Base-by-base conservation (phyloP, 495 filamentous ascomycete genomes). In the Gamarada debralockiae region DNA sequence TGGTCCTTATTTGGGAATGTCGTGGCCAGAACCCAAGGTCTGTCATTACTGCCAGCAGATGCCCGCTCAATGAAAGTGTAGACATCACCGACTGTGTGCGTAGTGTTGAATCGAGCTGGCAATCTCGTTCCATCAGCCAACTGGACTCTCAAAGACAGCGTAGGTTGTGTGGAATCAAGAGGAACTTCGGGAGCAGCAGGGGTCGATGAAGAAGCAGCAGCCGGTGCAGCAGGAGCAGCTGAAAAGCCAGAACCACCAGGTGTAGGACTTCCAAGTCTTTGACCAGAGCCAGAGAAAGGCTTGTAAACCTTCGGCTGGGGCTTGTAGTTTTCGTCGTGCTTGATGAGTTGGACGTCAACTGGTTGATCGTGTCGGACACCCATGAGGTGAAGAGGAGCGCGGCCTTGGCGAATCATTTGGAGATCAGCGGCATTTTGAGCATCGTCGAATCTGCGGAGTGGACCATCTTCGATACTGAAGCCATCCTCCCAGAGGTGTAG, bases 1-100 rank as follows among this genome's bases (percentile, higher is more conserved):
- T 97, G 79, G 59, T 97, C 92, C 70, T 90, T 96, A 68, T 85
- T 96, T 2, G 95, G 93, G 67, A 97, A 97, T 0, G 95, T 97
- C 1, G 93, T 98, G 65, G 95, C 92, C 49, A 98, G 67, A 7
- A 87, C 85, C 78, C 90, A 98, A 10, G 73, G 59, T 17, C 92
- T 78, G 37, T 67, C 62, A 44, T 71, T 74, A 52, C 80, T 77
- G 10, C 70, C 71, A 0, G 85, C 68, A 38, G 77, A 88, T 5
- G 90, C 78, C 3, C 81, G 78, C 40, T 79, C 67, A 53, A 98
- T 84, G 63, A 97, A 97, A 14, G 76, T 71, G 65, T 97, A 97
- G 22, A 98, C 84, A 60, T 97, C 90, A 22, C 87, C 90, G 50
- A 98, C 80, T 0, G 92, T 97, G 57, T 96, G 88, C 1, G 78